Conservation (phyloP, 1,284 basidiomycete species). For the Ganoderma leucocontextum region DNA sequence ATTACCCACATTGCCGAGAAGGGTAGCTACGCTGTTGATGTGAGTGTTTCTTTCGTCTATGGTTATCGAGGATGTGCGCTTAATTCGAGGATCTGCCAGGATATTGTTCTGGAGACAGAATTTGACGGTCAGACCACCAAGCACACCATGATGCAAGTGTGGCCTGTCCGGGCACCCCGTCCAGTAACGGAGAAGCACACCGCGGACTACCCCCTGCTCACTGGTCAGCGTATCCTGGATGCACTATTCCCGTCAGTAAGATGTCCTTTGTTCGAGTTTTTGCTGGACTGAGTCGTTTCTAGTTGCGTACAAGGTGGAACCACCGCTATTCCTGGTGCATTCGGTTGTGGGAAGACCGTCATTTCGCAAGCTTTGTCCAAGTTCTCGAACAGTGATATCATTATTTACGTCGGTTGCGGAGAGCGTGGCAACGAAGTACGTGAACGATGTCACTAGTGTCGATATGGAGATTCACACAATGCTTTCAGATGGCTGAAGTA, state of each 20-base stretch:
- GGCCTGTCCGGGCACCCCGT: conserved; percentile 98
- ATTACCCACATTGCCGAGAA: conserved; percentile 95
- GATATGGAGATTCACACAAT: conserved; percentile 2
- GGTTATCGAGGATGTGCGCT: background rate
- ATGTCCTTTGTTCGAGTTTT: conserved; percentile 37
- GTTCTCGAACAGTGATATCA: conserved; percentile 99
- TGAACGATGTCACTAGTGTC: conserved; percentile 8
- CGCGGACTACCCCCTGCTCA: conserved; percentile 92
- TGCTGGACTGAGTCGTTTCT: conserved; percentile 18
- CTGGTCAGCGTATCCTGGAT: conserved; percentile 97
- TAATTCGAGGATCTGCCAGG: conserved; percentile 55
- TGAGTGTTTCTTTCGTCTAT: conserved; percentile 47
- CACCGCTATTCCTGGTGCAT: conserved; percentile 98
- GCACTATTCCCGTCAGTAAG: conserved; percentile 88
- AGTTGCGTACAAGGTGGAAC: conserved; percentile 98
- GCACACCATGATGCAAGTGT: conserved; percentile 97
- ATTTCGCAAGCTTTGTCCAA: conserved; percentile 98
- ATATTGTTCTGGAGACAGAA: conserved; percentile 96
- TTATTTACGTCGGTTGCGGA: conserved; percentile 98
- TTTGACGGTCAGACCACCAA: conserved; percentile 96
- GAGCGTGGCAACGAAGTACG: conserved; percentile 89
- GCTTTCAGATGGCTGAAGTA: conserved; percentile 93
- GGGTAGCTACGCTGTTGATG: conserved; percentile 93
- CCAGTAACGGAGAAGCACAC: conserved; percentile 95
- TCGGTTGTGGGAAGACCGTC: conserved; percentile 98